Conservation (phyloP, 2,329 filamentous ascomycete genomes). For the Hortaea werneckii region DNA sequence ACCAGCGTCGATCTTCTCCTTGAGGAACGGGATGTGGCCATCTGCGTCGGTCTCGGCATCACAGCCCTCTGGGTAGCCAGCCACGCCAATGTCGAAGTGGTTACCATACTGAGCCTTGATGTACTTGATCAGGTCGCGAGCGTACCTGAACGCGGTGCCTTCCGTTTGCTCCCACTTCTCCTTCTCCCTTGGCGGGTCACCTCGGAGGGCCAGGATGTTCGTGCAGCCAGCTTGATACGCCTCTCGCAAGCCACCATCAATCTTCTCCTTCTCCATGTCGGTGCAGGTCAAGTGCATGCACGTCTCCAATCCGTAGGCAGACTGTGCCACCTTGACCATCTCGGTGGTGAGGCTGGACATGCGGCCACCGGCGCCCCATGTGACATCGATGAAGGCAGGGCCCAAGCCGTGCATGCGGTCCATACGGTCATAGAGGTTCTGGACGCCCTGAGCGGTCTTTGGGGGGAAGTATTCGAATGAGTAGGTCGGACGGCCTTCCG, state of each 20-base stretch:
- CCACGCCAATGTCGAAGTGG: slow-evolving; percentile 95
- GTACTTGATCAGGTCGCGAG: slow-evolving; percentile 78
- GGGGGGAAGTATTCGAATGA: slow-evolving; percentile 99
- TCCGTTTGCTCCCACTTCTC: slow-evolving; percentile 88
- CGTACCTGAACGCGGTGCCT: slow-evolving; percentile 73
- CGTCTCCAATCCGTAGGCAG: slow-evolving; percentile 89
- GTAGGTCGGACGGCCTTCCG: slow-evolving; percentile 74
- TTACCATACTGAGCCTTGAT: slow-evolving; percentile 70
- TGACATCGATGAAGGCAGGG: slow-evolving; percentile 94
- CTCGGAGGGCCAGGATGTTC: slow-evolving; percentile 88
- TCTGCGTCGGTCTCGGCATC: slow-evolving; percentile 89
- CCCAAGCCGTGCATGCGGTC: slow-evolving; percentile 95
- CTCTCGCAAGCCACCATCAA: slow-evolving; percentile 75
- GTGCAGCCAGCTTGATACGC: slow-evolving; percentile 94
- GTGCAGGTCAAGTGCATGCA: slow-evolving; percentile 99
- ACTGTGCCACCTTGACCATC: slow-evolving; percentile 94
- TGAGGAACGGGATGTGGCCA: slow-evolving; percentile 76
- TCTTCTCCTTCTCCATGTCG: slow-evolving; percentile 88
- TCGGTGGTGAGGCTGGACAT: slow-evolving; percentile 89
- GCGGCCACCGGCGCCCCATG: slow-evolving; percentile 91
- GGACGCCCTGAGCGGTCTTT: slow-evolving; percentile 93
- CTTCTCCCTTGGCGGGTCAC: slow-evolving; percentile 86
- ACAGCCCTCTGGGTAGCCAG: slow-evolving; percentile 89
- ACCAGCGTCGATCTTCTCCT: slow-evolving; percentile 93
- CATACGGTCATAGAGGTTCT: slow-evolving; percentile 99